Base-by-base conservation (phyloP, 176 grass and related monocot genomes). In the Cocos nucifera region DNA sequence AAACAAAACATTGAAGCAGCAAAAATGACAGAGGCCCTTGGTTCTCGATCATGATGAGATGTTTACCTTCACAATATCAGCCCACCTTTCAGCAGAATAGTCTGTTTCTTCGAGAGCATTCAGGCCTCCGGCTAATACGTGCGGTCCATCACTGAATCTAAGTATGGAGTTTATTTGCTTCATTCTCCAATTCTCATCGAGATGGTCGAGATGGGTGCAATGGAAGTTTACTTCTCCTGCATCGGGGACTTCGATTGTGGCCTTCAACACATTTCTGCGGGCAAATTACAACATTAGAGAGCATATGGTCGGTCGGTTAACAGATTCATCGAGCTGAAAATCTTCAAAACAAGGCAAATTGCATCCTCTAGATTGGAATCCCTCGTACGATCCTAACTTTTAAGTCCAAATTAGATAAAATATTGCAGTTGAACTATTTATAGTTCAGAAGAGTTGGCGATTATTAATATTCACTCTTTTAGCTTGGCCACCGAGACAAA, bases 161-260 rank as follows among this genome's bases (percentile, higher is more conserved):
- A 98, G 82, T 65, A 98, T 98, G 3, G 84, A 65, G 64, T 89
- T 85, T 16, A 98, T 66, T 77, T 98, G 93, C 53, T 89, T 98
- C 84, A 89, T 92, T 67, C 93, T 73, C 93, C 88, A 98, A 57
- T 69, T 80, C 61, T 98, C 93, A 32, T 98, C 88, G 0, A 98
- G 93, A 82, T 92, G 93, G 73, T 98, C 93, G 17, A 98, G 93
- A 79, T 92, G 93, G 1, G 93, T 98, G 82, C 93, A 98, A 59
- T 85, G 93, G 76, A 98, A 85, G 74, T 87, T 77, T 24, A 98
- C 30, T 73, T 98, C 93, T n/a, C 93, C 93, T 14, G 75, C 63
- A 4, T 27, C 58, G 4, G 93, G 93, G 68, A 92, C 85, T 63
- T 98, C 93, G 52, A 98, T 89, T 32, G 87, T 98, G 56, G 85